A percentile compares a stretch with the other conserved stretches of the same genome.
phyloP scores from a whole-genome alignment of 257 asterid species.

The Plantago major region DNA sequence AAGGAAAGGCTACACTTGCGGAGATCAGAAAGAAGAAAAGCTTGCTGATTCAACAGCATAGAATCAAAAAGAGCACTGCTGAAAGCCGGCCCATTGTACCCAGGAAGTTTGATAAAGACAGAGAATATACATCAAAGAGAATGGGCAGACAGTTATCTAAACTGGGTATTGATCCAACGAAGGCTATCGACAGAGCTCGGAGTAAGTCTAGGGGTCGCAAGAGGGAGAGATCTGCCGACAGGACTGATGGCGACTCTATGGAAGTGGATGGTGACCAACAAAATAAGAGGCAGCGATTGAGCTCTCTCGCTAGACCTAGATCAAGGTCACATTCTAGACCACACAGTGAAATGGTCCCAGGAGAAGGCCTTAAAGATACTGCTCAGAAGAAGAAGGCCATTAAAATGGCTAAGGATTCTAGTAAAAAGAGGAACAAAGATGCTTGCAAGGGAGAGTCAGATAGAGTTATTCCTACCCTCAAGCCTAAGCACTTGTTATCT shows the following conservation, averaged over 20 bases:
- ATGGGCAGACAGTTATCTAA: slow-evolving; percentile 81
- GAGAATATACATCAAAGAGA: slow-evolving; percentile 51
- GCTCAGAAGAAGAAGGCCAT: slow-evolving; percentile 75
- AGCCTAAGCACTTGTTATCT: slow-evolving; percentile 76
- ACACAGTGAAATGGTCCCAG: slow-evolving; percentile 66
- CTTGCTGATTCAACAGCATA: slow-evolving; percentile 70
- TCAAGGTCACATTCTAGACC: slow-evolving; percentile 64
- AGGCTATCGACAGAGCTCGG: slow-evolving; percentile 76
- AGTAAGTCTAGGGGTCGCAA: slow-evolving; percentile 85
- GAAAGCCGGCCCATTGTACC: slow-evolving; percentile 85
- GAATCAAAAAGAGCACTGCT: slow-evolving; percentile 81
- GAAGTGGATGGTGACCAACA: slow-evolving; percentile 64
- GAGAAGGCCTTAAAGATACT: slow-evolving; percentile 78
- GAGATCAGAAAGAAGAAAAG: slow-evolving; percentile 77
- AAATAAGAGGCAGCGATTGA: slow-evolving; percentile 60
- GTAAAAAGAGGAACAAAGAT: slow-evolving; percentile 65
- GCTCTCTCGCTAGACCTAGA: slow-evolving; percentile 35
- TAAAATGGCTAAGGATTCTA: slow-evolving; percentile 45
- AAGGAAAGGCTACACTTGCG: slow-evolving; percentile 60
- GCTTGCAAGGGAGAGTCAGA: slow-evolving; percentile 89
- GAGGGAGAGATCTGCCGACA: slow-evolving; percentile 68
- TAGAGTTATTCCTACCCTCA: slow-evolving; percentile 75
- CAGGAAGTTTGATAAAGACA: slow-evolving; percentile 78
- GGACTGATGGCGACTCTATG: slow-evolving; percentile 45
- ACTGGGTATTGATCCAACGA: slow-evolving; percentile 71